Conservation (phyloP, 2,329 filamentous ascomycete genomes). For the Fusarium sp. region DNA sequence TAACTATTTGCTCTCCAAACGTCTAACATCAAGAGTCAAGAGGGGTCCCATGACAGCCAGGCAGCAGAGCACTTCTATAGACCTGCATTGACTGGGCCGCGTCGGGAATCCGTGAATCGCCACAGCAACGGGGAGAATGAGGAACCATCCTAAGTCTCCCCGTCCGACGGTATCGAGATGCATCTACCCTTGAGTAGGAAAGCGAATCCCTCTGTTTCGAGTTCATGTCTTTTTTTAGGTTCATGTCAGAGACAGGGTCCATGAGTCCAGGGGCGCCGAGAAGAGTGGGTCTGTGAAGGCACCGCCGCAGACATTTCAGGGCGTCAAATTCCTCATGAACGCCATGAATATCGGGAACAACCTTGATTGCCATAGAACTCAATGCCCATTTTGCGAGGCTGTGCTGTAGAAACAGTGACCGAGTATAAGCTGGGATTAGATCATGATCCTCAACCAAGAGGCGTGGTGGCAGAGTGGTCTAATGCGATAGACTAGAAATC, state of each 20-base stretch:
- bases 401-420: not conserved
- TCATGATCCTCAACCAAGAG: not conserved
- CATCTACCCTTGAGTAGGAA: not conserved
- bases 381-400: not conserved
- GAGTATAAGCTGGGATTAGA: not conserved
- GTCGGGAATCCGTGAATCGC: not conserved
- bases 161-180: not conserved
- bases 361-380: not conserved
- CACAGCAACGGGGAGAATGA: not conserved
- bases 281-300: not conserved
- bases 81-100: not conserved
- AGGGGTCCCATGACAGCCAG: not conserved
- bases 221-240: not conserved
- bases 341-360: not conserved
- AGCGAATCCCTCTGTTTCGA: not conserved
- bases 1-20: not conserved
- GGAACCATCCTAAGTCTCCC: not conserved
- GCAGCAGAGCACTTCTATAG: not conserved
- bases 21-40: not conserved
- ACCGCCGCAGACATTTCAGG: not conserved
- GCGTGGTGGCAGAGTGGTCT: conserved; percentile 5
- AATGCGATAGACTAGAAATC: conserved; percentile 7
- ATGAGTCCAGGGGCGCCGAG: not conserved
- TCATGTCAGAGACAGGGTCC: not conserved
- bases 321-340: not conserved